These are phyloP conservation scores for Leccinellum luteum DNA, from an alignment of 768 basidiomycete species.

Conservation along the genomic window DNA sequence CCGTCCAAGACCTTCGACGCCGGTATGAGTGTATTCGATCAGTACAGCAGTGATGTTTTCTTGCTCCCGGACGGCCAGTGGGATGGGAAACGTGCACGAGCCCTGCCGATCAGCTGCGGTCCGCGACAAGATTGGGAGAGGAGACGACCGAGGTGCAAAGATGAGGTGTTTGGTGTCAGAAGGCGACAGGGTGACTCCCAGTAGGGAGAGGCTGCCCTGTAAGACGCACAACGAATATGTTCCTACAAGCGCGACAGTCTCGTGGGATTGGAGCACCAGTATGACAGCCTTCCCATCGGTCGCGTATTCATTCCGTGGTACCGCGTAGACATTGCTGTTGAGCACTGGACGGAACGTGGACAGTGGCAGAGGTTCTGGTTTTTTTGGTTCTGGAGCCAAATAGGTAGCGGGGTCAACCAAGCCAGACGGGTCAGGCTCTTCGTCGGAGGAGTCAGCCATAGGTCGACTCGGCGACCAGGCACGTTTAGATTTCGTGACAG, in stretches of 20 bases:
- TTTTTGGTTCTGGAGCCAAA: not conserved
- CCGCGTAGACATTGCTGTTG: conserved; percentile 37
- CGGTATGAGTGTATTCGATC: conserved; percentile 55
- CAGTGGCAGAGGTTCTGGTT: conserved; percentile 26
- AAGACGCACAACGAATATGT: conserved; percentile 59
- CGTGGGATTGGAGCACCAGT: conserved; percentile 43
- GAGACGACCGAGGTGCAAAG: conserved; percentile 79
- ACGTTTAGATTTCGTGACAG: conserved; percentile 27
- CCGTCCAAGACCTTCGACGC: conserved; percentile 63
- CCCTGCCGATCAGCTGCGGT: conserved; percentile 10
- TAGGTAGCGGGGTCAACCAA: not conserved
- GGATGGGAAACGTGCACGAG: conserved; percentile 14
- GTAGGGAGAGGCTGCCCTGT: conserved; percentile 55
- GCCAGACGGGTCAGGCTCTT: conserved; percentile 18
- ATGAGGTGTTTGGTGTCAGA: conserved; percentile 46
- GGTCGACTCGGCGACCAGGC: conserved; percentile 63
- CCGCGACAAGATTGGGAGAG: conserved; percentile 55
- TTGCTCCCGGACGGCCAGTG: conserved; percentile 11
- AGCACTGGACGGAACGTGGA: conserved; percentile 51
- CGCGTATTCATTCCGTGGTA: not conserved
- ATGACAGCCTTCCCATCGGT: conserved; percentile 30
- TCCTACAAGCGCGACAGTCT: conserved; percentile 70
- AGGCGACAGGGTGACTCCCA: conserved; percentile 50
- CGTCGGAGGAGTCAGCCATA: conserved; percentile 47
- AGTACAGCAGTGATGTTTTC: conserved; percentile 43